Evolutionary conservation across 2,329 filamentous ascomycete species (phyloP), one percentile per base, ranked within the genome.

Genomic region (Daldinia sp.): DNA sequence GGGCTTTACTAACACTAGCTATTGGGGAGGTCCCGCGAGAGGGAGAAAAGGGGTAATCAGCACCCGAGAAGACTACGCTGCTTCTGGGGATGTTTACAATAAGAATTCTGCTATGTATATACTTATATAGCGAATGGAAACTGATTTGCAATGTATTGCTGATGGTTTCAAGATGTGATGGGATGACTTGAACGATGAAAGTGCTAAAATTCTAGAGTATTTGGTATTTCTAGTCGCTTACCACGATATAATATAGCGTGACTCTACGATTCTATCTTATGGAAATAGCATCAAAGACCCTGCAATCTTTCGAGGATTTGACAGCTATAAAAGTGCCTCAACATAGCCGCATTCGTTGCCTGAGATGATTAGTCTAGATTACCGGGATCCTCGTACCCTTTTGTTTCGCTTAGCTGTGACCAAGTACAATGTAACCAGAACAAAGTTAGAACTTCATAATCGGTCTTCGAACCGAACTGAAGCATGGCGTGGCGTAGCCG

Each of bases 81-180:
- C 50, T 58, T 63, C 23, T 20, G 12, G 30, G 41, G 33, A 41
- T 13, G 23, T 59, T 65, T 23, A 46, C 39, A 54, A 18, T 50
- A 39, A 4, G 39, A 39, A 30, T 50, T 67, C 55, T 46, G 35
- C 63, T 63, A 63, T 48, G 42, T 63, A 63, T 30, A 54, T 35
- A 35, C 33, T 10, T 54, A 54, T 23, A 15, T 69, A 63, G 18
- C 42, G 20, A 59, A 55, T 65, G 6, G 5, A 53, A 59, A 26
- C 33, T 51, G 53, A 41, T 51, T 44, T n/a, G 61, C 37, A 28
- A 66, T 61, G 48, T 57, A 35, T 28, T 35, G 12, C 6, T 10
- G 48, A 60, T 37, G 42, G 41, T 12, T 39, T 28, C 26, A 6
- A 15, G 20, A 28, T 48, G n/a, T n/a, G n/a, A 28, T 48, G 44